Base-by-base conservation (phyloP, 495 filamentous ascomycete genomes). In the Lasiosphaeria ovina region DNA sequence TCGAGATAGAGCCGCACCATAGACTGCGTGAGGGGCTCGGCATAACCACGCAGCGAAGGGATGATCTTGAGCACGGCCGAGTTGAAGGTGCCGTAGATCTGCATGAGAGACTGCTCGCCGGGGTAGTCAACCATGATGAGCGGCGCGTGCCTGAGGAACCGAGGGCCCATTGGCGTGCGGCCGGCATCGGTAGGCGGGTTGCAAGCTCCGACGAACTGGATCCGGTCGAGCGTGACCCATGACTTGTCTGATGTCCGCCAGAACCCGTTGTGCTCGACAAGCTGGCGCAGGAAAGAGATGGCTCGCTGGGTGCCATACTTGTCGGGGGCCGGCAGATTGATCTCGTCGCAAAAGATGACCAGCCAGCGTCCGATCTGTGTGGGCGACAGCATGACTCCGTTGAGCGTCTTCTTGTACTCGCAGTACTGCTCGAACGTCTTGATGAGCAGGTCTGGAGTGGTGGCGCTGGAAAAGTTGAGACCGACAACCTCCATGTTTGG, bases 401-500 rank as follows among this genome's bases (percentile, higher is more conserved):
- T 98, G 32, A 98, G 78, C 14, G 94, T 98, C 82, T 98, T 98
- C 76, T 91, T 91, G 75, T 99, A 99, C 73, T 99, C 94, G 74
- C 94, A 99, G 71, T 99, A 97, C 72, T 99, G 94, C 76, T 98
- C 94, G 62, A 99, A 97, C 0, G 95, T 98, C 81, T 98, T 98
- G 76, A 99, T 90, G 62, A 99, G 83, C 32, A 99, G 85, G 74
- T 97, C 95, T 14, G 94, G 95, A 3, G 95, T 98, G 2, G 94
- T 99, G 3, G 94, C 95, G 65, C 94, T 97, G 14, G 94, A 99
- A 74, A 99, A 99, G 72, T 99, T 99, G 73, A 99, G 89, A 49
- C 94, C 94, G 56, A 98, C 95, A 55, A 96, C 90, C 74, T 99
- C 95, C 93, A 99, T 96, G 71, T 96, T 96, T 17, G 93, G 93